Conservation (phyloP, 164 flowering plant genomes). For the Magnolia officinalis region DNA sequence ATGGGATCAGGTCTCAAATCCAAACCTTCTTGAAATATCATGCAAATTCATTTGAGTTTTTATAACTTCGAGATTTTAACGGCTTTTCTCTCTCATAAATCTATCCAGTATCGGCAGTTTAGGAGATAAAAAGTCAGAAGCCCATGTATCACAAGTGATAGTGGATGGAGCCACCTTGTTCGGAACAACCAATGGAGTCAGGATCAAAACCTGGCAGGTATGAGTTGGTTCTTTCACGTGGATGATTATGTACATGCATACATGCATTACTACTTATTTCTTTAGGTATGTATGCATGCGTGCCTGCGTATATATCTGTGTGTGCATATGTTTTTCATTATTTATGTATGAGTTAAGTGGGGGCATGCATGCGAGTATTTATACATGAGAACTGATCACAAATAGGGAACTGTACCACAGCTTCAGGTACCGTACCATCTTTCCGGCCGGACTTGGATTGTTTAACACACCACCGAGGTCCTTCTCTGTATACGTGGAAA, state of each 20-base stretch:
- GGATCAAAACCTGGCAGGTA: conserved; percentile 61
- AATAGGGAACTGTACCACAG: too few species aligned
- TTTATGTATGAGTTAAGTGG: too few species aligned
- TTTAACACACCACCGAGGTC: too few species aligned
- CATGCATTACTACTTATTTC: neutral
- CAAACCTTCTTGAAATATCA: neutral
- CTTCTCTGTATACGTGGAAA: too few species aligned
- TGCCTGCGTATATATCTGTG: neutral
- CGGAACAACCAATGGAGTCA: conserved; percentile 57
- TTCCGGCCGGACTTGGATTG: too few species aligned
- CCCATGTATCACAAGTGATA: conserved; percentile 38
- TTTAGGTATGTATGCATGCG: neutral
- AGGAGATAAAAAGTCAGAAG: conserved; percentile 42
- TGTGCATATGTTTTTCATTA: too few species aligned
- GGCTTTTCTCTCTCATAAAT: neutral
- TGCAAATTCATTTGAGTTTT: neutral
- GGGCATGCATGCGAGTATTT: too few species aligned
- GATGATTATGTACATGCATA: neutral
- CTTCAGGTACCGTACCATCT: too few species aligned
- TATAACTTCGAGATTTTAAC: neutral
- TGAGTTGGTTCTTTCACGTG: too few species aligned
- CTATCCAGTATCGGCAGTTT: conserved; percentile 60
- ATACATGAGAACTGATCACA: too few species aligned
- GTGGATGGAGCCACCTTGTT: conserved; percentile 40
- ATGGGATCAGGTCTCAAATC: conserved; percentile 57